Base-by-base conservation (phyloP, 306 rosid species). In the Boehmeria nivea region DNA sequence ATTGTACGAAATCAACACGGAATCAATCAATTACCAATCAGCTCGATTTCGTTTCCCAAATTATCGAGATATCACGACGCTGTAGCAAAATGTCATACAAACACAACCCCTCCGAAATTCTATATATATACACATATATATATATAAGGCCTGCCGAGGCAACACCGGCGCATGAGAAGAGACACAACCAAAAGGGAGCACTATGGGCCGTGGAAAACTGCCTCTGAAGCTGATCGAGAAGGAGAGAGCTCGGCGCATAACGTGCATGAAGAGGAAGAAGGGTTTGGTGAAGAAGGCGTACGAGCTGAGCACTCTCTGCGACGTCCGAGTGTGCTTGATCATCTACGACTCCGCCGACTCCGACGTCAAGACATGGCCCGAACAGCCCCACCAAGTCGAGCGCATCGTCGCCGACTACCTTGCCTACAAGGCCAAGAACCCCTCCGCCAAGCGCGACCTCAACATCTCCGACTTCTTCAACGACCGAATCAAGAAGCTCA, bases 231-330 rank as follows among this genome's bases (percentile, higher is more conserved):
- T 63, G 1, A 42, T 51, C 4, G 27, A 19, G 19, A 40, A 26
- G 0, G 71, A 56, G 8, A 8, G 18, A 10, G 2, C 57, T 3
- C 56, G 71, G 1, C 44, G 39, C 6, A 21, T 20, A 5, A 65
- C 63, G 2, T 65, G 57, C 27, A 21, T 6, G 13, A 65, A 65
- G 51, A 56, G 71, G 49, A 65, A 38, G 55, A 65, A 13, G 1
- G 51, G 57, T 2, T 20, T 65, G 19, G 6, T 55, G 14, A 65
- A 65, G 57, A 65, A 65, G 16, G 63, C 71, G 3, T 34, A 19
- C 19, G 70, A 65, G 34, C 42, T 65, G 2, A 56, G 36, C 57
- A 65, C 48, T 4, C 70, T 65, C 20, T 65, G 70, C 28, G 70
- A 54, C 49, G 63, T 65, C 21, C 36, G 34, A 24, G 63, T 65